Evolutionary conservation across 208 protist genomes (phyloP).

Genomic region (Acanthamoeba rhysodes): DNA sequence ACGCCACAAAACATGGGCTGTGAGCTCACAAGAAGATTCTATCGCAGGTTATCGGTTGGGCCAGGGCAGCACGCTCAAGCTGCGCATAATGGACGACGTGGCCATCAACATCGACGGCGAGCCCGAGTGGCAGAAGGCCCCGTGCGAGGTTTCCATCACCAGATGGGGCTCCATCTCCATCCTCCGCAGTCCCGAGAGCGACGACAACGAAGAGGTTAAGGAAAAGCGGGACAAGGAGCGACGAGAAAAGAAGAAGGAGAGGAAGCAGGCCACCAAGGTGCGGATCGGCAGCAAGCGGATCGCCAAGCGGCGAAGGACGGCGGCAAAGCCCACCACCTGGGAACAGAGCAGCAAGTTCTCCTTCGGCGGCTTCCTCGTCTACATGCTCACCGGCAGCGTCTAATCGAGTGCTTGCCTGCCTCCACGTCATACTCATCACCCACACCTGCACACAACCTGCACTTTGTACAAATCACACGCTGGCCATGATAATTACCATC

Average conservation of each 20-base stretch:
- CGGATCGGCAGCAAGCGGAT: conserved; percentile 5
- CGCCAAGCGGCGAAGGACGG: background rate
- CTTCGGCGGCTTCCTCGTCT: conserved; percentile 8
- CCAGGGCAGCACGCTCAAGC: conserved; percentile 37
- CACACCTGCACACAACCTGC: too few species aligned
- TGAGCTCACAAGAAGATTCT: too few species aligned
- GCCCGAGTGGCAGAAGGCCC: conserved; percentile 10
- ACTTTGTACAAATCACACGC: too few species aligned
- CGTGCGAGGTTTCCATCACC: conserved; percentile 30
- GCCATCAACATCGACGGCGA: conserved; percentile 61
- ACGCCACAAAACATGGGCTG: too few species aligned
- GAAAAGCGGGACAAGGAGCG: background rate
- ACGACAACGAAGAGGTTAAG: background rate
- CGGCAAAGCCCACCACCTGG: background rate
- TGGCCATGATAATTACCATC: too few species aligned
- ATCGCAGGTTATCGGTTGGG: conserved; percentile 37
- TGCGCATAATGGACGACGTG: background rate
- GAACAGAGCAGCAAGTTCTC: conserved; percentile 27
- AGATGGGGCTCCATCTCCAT: background rate
- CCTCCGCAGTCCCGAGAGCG: background rate
- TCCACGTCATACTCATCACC: too few species aligned
- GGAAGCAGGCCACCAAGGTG: background rate
- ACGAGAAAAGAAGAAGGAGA: background rate
- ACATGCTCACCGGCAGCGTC: background rate
- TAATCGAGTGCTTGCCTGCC: background rate